phyloP scores from a whole-genome alignment of 306 rosid genomes.

The Cicer chorassanicum region DNA sequence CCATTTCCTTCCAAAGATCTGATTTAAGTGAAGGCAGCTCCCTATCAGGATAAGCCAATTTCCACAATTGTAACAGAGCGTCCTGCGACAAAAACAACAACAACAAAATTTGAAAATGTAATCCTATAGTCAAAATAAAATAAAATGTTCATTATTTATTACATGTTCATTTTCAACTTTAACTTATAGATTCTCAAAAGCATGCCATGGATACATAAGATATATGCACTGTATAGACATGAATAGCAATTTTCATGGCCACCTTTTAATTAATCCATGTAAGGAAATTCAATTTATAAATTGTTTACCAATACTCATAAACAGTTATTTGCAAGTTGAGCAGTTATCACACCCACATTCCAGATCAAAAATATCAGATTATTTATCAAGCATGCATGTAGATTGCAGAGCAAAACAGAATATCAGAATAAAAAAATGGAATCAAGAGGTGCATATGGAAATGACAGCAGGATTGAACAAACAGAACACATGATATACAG shows the following conservation, averaged over 20 bases:
- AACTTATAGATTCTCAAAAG: slow-evolving; percentile 13
- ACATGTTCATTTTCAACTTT: slow-evolving; percentile 19
- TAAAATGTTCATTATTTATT: slow-evolving; percentile 1
- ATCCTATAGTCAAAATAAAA: not conserved
- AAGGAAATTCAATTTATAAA: slow-evolving; percentile 10
- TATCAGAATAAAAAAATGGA: slow-evolving; percentile 9
- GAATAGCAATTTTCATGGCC: slow-evolving; percentile 7
- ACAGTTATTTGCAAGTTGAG: slow-evolving; percentile 32
- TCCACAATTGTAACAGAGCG: slow-evolving; percentile 81
- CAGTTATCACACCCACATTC: slow-evolving; percentile 10
- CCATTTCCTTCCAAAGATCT: slow-evolving; percentile 98
- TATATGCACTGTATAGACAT: slow-evolving; percentile 17
- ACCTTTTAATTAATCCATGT: slow-evolving; percentile 21
- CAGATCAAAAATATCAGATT: slow-evolving; percentile 18
- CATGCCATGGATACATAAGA: not conserved
- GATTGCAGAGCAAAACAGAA: slow-evolving; percentile 31
- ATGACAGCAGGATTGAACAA: slow-evolving; percentile 18
- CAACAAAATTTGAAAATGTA: slow-evolving; percentile 8
- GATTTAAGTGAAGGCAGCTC: slow-evolving; percentile 87
- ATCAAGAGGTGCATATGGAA: slow-evolving; percentile 21
- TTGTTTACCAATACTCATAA: slow-evolving; percentile 2
- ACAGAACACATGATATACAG: not conserved
- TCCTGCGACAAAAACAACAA: slow-evolving; percentile 59
- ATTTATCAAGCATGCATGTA: slow-evolving; percentile 14
- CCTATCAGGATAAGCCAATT: slow-evolving; percentile 82